Conservation (phyloP, 139 green algal species). For the Closterium sp. region DNA sequence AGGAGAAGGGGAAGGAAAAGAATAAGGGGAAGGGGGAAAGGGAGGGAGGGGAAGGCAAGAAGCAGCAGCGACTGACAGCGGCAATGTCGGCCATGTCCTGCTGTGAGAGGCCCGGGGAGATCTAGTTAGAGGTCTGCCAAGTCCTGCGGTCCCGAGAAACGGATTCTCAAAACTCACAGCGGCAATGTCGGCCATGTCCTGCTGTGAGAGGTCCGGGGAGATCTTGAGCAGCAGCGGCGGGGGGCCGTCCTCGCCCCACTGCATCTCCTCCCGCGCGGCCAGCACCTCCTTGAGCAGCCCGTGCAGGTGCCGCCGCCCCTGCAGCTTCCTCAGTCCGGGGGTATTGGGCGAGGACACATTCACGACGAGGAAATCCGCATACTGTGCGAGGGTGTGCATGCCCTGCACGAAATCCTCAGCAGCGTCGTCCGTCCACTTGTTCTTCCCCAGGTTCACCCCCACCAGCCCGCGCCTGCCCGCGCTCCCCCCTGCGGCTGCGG, state of each 20-base stretch:
- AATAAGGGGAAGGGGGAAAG: neutral
- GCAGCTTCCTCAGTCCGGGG: slow-evolving; percentile 70
- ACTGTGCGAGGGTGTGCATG: slow-evolving; percentile 44
- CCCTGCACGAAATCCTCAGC: slow-evolving; percentile 80
- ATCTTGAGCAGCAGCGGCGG: slow-evolving; percentile 94
- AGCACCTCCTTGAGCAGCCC: slow-evolving; percentile 63
- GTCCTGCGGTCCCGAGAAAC: too few species aligned
- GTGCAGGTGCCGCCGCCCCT: slow-evolving; percentile 80
- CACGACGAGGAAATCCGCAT: slow-evolving; percentile 94
- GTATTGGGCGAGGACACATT: slow-evolving; percentile 99
- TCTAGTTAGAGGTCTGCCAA: too few species aligned
- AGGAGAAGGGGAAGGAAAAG: neutral
- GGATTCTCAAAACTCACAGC: slow-evolving; percentile 58
- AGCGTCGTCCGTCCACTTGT: slow-evolving; percentile 86
- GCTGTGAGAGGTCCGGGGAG: slow-evolving; percentile 81
- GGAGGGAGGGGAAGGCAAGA: neutral
- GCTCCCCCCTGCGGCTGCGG: neutral
- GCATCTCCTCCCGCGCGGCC: slow-evolving; percentile 69
- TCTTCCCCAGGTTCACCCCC: slow-evolving; percentile 97
- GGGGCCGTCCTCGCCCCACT: slow-evolving; percentile 54
- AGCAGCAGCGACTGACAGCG: slow-evolving; percentile 58
- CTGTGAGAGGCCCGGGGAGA: slow-evolving; percentile 11
- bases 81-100: slow-evolving; percentile 85
- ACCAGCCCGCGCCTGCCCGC: slow-evolving; percentile 62
- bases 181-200: slow-evolving; percentile 85